phyloP scores from a whole-genome alignment of 768 basidiomycete genomes.

The Cyclocybe aegerita region DNA sequence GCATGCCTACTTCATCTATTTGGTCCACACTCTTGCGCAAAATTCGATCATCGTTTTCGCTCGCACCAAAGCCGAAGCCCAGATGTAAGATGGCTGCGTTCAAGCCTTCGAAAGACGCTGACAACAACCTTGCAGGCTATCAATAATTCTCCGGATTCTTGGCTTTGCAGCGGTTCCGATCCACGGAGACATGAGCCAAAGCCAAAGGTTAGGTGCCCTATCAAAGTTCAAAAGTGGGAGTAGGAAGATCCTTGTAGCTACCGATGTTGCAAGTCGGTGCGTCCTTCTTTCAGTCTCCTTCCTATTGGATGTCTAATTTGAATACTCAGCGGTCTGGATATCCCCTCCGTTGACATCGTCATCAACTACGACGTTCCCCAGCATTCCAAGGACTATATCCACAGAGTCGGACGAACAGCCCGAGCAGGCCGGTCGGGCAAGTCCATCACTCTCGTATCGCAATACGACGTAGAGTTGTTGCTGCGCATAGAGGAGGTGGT shows the following conservation, averaged over 20 bases:
- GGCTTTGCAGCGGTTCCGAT: slow-evolving; percentile 95
- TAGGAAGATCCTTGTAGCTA: slow-evolving; percentile 90
- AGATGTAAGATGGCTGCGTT: slow-evolving; percentile 47
- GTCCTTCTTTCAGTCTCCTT: slow-evolving; percentile 20
- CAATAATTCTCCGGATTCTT: slow-evolving; percentile 85
- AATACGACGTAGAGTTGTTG: slow-evolving; percentile 96
- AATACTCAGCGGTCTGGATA: slow-evolving; percentile 78
- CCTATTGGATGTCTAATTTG: not conserved
- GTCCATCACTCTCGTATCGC: slow-evolving; percentile 95
- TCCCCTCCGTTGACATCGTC: slow-evolving; percentile 93
- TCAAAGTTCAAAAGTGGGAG: slow-evolving; percentile 95
- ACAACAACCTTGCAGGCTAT: slow-evolving; percentile 48
- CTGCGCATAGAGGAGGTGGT: slow-evolving; percentile 93
- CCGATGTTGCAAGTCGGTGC: slow-evolving; percentile 91
- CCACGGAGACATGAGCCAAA: slow-evolving; percentile 94
- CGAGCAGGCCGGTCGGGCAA: slow-evolving; percentile 97
- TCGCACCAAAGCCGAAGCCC: slow-evolving; percentile 90
- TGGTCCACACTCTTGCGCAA: slow-evolving; percentile 85
- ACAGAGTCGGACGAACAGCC: slow-evolving; percentile 96
- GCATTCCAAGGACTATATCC: slow-evolving; percentile 99
- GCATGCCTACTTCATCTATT: slow-evolving; percentile 86
- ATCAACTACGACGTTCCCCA: slow-evolving; percentile 98
- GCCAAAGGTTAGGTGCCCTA: slow-evolving; percentile 87
- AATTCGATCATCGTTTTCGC: slow-evolving; percentile 97
- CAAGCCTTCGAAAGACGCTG: not conserved